Conservation (phyloP, 2,329 filamentous ascomycete genomes). For the Nemania abortiva region DNA sequence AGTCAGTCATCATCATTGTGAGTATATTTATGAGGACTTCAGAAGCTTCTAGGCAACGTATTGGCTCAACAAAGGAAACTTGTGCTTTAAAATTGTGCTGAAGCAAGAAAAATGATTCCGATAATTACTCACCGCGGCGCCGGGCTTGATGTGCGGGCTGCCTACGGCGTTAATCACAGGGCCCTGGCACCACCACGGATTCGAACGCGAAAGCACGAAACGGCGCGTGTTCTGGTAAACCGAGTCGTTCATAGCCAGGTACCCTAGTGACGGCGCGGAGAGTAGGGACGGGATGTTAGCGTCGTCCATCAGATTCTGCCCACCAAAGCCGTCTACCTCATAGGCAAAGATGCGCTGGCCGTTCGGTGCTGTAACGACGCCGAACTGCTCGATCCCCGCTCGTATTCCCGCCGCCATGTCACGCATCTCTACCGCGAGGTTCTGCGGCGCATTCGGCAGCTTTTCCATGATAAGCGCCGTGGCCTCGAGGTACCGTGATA, state of each 20-base stretch:
- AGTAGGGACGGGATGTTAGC: constrained; percentile 77
- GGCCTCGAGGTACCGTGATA: constrained; percentile 70
- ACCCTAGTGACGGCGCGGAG: constrained; percentile 73
- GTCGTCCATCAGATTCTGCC: constrained; percentile 75
- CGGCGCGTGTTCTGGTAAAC: constrained; percentile 83
- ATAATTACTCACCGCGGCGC: constrained; percentile 48
- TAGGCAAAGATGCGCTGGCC: constrained; percentile 75
- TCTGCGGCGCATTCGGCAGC: constrained; percentile 54
- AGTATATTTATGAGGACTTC: too few relatives aligned
- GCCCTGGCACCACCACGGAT: constrained; percentile 82
- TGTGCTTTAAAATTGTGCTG: too few relatives aligned
- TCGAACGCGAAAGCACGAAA: constrained; percentile 80
- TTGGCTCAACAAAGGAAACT: too few relatives aligned
- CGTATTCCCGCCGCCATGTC: constrained; percentile 72
- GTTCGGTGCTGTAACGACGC: constrained; percentile 64
- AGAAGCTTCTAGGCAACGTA: too few relatives aligned
- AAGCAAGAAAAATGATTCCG: too few relatives aligned
- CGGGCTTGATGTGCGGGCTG: constrained; percentile 72
- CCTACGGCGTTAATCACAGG: constrained; percentile 78
- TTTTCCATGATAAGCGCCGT: constrained; percentile 60
- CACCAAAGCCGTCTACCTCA: constrained; percentile 81
- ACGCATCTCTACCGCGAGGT: constrained; percentile 67
- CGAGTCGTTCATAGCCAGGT: constrained; percentile 67
- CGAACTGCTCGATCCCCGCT: constrained; percentile 76
- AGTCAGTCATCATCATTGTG: too few relatives aligned